Percentiles rank a stretch among this genome's conserved stretches.
Conservation (phyloP, 208 protist species). For the Trypanosoma rangeli region DNA sequence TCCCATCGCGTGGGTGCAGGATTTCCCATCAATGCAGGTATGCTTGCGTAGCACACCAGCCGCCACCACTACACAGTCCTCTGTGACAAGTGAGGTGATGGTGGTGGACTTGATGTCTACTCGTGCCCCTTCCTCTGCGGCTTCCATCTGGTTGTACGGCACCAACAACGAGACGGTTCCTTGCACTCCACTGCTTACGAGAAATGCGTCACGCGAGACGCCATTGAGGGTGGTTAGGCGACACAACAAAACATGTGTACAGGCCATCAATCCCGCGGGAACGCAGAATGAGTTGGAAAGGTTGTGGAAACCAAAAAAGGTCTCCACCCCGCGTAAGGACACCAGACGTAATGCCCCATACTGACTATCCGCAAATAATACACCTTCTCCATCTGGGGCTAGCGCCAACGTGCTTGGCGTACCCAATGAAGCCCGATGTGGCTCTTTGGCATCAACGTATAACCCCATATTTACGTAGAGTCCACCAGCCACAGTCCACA, state of each 20-base stretch:
- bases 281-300: conserved; percentile 11
- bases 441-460: conserved; percentile 39
- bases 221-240: neutral
- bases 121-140: neutral
- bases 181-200: conserved; percentile 20
- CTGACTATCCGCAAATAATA: conserved; percentile 51
- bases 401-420: conserved; percentile 46
- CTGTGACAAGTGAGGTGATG: neutral
- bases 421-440: conserved; percentile 39
- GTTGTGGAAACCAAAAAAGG: conserved; percentile 45
- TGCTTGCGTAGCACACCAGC: conserved; percentile 15
- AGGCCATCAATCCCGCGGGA: conserved; percentile 8
- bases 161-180: conserved; percentile 22
- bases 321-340: conserved; percentile 46
- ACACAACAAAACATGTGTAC: conserved; percentile 21
- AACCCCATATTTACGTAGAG: neutral
- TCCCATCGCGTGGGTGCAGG: neutral
- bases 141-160: neutral
- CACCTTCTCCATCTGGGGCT: conserved; percentile 37
- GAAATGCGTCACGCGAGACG: conserved; percentile 10
- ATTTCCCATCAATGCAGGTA: conserved; percentile 2
- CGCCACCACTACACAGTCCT: neutral
- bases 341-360: conserved; percentile 50
- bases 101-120: neutral
- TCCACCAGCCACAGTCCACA: conserved; percentile 66